Evolutionary conservation across 192 early-diverging fungal genomes (phyloP).

Genomic region (Coemansia sp.): DNA sequence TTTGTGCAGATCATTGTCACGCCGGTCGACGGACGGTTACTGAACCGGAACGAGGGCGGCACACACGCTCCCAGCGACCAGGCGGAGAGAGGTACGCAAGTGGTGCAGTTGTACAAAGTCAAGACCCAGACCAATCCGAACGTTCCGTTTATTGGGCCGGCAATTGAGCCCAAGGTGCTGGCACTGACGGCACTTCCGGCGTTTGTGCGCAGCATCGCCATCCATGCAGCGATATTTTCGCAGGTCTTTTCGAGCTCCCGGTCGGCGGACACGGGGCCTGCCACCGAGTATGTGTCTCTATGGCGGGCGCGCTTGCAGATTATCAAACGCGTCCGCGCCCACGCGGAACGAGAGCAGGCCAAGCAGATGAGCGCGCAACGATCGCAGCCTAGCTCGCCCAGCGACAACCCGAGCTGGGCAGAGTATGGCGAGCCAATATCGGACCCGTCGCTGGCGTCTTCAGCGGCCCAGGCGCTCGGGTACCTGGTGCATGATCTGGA

Average conservation of each 20-base stretch:
- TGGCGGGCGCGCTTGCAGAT: slow-evolving; percentile 85
- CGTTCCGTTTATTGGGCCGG: slow-evolving; percentile 78
- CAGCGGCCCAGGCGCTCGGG: slow-evolving; percentile 40
- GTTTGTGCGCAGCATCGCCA: slow-evolving; percentile 78
- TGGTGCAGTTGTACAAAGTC: slow-evolving; percentile 56
- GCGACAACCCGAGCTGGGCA: neutral
- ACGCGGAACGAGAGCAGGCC: slow-evolving; percentile 18
- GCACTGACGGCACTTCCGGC: slow-evolving; percentile 68
- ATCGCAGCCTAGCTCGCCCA: neutral
- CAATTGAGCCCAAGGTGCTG: slow-evolving; percentile 78
- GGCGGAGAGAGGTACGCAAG: neutral
- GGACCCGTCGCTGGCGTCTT: slow-evolving; percentile 19
- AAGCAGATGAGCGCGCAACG: slow-evolving; percentile 1
- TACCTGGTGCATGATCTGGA: slow-evolving; percentile 36
- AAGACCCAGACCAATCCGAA: slow-evolving; percentile 65
- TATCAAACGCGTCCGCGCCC: slow-evolving; percentile 70
- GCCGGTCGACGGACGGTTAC: slow-evolving; percentile 64
- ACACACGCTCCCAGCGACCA: slow-evolving; percentile 7
- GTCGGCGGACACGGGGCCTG: slow-evolving; percentile 42
- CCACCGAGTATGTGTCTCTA: slow-evolving; percentile 79
- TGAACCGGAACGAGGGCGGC: slow-evolving; percentile 61
- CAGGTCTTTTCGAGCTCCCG: slow-evolving; percentile 74
- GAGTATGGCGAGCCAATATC: slow-evolving; percentile 33
- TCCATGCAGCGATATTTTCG: slow-evolving; percentile 87
- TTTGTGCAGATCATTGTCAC: slow-evolving; percentile 92